These are phyloP conservation scores for Flaveria ramosissima DNA, from an alignment of 129 eudicot genomes.

Conservation along the genomic window DNA sequence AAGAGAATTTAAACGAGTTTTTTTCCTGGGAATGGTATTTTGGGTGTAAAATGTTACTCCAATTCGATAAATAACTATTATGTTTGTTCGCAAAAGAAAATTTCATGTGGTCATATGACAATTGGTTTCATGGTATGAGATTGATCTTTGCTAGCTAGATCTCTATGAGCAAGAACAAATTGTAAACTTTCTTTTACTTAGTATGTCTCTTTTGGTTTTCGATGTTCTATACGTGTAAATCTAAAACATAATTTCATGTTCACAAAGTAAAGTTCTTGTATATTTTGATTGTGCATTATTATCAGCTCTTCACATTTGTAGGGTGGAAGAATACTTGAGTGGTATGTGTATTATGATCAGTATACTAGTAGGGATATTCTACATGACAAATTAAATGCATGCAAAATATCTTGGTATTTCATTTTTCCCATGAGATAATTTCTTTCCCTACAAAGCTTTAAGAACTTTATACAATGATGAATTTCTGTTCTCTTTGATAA, in stretches of 20 bases:
- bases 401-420: neutral
- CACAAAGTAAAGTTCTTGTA: too few species aligned
- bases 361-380: slow-evolving; percentile 9
- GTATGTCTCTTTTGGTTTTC: neutral
- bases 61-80: neutral
- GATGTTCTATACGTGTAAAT: too few species aligned
- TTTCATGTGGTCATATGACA: slow-evolving; percentile 7
- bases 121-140: slow-evolving; percentile 2
- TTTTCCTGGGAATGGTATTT: too few species aligned
- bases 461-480: slow-evolving; percentile 1
- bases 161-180: neutral
- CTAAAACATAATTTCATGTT: too few species aligned
- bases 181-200: neutral
- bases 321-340: too few species aligned
- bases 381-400: slow-evolving; percentile 32
- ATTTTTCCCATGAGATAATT: too few species aligned
- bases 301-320: too few species aligned
- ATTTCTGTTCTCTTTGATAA: neutral
- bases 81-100: neutral
- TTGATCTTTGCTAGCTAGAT: neutral
- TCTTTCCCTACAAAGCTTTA: neutral
- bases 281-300: too few species aligned
- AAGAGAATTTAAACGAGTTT: too few species aligned
- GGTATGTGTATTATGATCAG: neutral
- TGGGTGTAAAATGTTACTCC: too few species aligned